Evolutionary conservation across 2,329 filamentous ascomycete genomes (phyloP), one percentile per base, ranked within the genome.

Genomic region (Monilinia aucupariae): DNA sequence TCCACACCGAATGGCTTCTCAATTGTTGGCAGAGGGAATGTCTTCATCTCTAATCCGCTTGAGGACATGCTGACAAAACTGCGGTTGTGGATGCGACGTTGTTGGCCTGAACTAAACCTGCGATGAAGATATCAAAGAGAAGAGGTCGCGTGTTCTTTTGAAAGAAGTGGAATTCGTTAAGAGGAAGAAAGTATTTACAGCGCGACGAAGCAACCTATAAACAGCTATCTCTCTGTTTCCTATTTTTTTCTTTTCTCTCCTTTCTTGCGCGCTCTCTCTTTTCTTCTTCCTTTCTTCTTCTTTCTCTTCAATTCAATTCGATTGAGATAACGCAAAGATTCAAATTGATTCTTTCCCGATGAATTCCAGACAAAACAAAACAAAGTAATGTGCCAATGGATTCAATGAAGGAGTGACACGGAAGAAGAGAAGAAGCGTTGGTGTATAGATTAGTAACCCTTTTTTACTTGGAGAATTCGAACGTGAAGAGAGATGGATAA

Each of bases 1-100:
- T 90, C 82, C 70, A 97, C 80, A 76, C 93, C 94, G 73, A 97
- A 97, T 41, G 93, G 93, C 68, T 90, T 86, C 76, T 97, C 92
- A 77, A 97, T 82, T 66, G 91, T 91, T 63, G 93, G 93, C 69
- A 86, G 75, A 75, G 90, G 82, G 66, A 86, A 30, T 7, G 60
- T 52, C 60, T 58, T 62, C 27, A 62, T 37, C 49, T 62, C 52
- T 30, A 62, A 62, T 50, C 60, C 52, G 37, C 52, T 58, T 39
- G 60, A 62, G 32, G 60, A 58, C 60, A 62, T 62, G n/a, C 13
- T 39, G 25, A 58, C 34, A 58, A 62, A 62, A 58, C 45, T 51
- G 52, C 60, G 32, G 25, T 27, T 20, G 49, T 20, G 8, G 32
- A 53, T 25, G 30, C 15, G 25, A 43, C 10, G 9, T 47, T 47